Conservation (phyloP, 225 moss, liverwort and hornwort species). For the Thuidium tamariscinum region DNA sequence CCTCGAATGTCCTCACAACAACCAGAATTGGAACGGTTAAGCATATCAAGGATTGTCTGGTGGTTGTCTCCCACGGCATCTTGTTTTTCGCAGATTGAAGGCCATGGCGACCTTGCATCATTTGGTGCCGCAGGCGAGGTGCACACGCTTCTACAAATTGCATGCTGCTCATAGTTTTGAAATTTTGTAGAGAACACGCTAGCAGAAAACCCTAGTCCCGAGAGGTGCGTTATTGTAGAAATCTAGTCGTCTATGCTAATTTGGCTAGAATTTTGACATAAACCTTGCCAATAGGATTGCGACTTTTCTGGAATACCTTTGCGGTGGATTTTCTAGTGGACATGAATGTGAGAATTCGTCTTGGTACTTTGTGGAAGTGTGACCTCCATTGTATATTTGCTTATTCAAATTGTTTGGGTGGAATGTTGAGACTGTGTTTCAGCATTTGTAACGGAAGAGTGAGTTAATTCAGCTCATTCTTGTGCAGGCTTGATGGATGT, state of each 20-base stretch:
- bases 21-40: background rate
- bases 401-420: background rate
- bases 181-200: background rate
- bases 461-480: background rate
- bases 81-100: conserved; percentile 5
- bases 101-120: conserved; percentile 24
- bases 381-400: background rate
- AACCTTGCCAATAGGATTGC: background rate
- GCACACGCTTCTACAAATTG: background rate
- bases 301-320: background rate
- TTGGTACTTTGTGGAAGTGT: background rate
- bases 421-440: background rate
- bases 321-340: background rate
- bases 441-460: background rate
- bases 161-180: background rate
- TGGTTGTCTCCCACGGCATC: background rate
- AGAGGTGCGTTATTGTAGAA: background rate
- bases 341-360: background rate
- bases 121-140: conserved; percentile 25
- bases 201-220: background rate
- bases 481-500: conserved; percentile 27
- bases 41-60: conserved; percentile 3
- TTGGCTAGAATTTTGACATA: background rate
- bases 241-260: background rate
- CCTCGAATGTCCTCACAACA: background rate